Evolutionary conservation across 2,329 filamentous ascomycete species (phyloP), one percentile per base, ranked within the genome.

Genomic region (Orbilia brochopaga): DNA sequence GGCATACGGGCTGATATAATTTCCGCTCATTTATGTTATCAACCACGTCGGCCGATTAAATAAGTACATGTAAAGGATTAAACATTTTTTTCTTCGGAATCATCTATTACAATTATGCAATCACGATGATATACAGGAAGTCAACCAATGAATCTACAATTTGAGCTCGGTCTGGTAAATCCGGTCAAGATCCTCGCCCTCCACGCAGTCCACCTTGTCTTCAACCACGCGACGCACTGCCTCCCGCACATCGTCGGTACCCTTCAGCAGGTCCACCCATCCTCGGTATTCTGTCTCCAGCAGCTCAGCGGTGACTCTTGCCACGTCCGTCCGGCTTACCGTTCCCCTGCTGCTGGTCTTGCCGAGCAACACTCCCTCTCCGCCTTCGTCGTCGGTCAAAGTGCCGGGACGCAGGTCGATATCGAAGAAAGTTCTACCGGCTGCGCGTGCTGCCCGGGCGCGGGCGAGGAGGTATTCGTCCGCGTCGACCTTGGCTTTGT

Each of bases 241-340:
- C 50, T 72, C 67, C 17, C 64, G 48, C 30, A 74, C 60, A 1
- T 30, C 55, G 52, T 77, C 75, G 3, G 72, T 73, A 2, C 75
- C 76, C 15, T 56, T 65, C 6, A 75, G 48, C 46, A 76, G 35
- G 67, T 77, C 75, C 27, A 76, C 30, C 75, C 75, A 76, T 0
- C 80, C 81, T 0, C 81, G 82, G 11, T 83, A 85, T 13, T 79
- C 76, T 44, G 81, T 79, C 72, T 80, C 77, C 55, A 90, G 80
- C 73, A 88, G 79, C 74, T 83, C 80, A 8, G 84, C 84, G 1
- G 85, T 83, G 1, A 86, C 81, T 63, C 81, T 79, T 5, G 88
- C 88, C 8, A 90, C 87, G 75, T 85, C 83, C 60, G 83, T 85
- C 5, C 88, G 82, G 66, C 83, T 84, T 52, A 84, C 78, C 58